These are phyloP conservation scores for Coniosporium tulheliwenetii DNA, from an alignment of 2,329 filamentous ascomycete genomes.

Conservation along the genomic window DNA sequence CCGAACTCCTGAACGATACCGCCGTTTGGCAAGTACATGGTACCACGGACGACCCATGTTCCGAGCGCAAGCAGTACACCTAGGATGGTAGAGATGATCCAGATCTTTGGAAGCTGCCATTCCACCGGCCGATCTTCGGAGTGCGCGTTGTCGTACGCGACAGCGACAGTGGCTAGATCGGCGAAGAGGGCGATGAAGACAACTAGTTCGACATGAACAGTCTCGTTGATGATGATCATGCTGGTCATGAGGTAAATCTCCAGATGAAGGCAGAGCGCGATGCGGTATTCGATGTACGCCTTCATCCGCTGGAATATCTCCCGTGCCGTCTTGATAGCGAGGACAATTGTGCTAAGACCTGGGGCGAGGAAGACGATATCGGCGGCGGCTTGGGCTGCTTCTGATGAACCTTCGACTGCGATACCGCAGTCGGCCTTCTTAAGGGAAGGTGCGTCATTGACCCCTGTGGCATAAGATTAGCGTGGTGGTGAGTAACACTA, in stretches of 20 bases:
- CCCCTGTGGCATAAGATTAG: conserved; percentile 19
- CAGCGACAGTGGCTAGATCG: conserved; percentile 63
- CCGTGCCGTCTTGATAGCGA: conserved; percentile 58
- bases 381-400: conserved; percentile 56
- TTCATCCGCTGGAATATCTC: conserved; percentile 70
- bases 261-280: conserved; percentile 57
- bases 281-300: conserved; percentile 63
- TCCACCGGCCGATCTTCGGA: conserved; percentile 61
- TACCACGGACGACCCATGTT: conserved; percentile 59
- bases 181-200: conserved; percentile 70
- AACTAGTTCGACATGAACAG: conserved; percentile 54
- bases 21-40: conserved; percentile 52
- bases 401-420: conserved; percentile 55
- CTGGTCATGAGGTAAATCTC: conserved; percentile 64
- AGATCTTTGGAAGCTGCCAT: conserved; percentile 71
- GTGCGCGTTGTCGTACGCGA: conserved; percentile 67
- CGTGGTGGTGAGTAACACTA: too few species aligned
- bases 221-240: conserved; percentile 70
- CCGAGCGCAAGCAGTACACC: conserved; percentile 51
- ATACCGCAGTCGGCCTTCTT: conserved; percentile 65
- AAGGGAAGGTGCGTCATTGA: conserved; percentile 58
- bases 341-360: conserved; percentile 54
- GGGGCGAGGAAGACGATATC: conserved; percentile 64
- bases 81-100: conserved; percentile 57
- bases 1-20: conserved; percentile 64